phyloP scores from a whole-genome alignment of 169 alveolate genomes.

The Plasmodium sp. region DNA sequence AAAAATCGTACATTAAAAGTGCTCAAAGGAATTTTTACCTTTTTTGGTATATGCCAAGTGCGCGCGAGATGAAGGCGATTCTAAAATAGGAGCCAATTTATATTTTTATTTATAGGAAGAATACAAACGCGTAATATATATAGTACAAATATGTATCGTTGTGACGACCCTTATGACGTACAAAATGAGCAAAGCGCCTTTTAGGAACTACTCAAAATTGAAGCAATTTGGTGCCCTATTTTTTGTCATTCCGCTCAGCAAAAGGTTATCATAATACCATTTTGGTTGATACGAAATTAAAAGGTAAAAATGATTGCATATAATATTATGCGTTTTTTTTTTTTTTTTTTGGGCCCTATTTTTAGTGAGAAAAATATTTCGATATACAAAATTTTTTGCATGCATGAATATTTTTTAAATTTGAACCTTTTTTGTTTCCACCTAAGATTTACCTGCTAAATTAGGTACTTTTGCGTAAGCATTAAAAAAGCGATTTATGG shows the following conservation, averaged over 20 bases:
- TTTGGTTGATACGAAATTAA: neutral
- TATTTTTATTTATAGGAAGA: neutral
- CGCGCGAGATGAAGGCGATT: neutral
- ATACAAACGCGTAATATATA: neutral
- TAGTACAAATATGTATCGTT: neutral
- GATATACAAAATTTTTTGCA: neutral
- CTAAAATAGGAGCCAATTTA: neutral
- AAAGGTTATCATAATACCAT: neutral
- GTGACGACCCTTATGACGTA: neutral
- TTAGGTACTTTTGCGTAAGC: neutral
- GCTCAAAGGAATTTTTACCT: neutral
- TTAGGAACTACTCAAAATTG: neutral
- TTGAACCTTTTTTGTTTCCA: neutral
- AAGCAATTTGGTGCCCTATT: neutral
- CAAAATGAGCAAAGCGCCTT: neutral
- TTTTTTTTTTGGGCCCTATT: neutral
- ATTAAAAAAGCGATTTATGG: neutral
- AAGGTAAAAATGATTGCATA: neutral
- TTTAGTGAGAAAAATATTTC: neutral
- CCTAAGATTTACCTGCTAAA: neutral
- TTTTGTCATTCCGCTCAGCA: neutral
- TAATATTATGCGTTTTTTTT: neutral
- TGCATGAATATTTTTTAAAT: slow-evolving; percentile 12
- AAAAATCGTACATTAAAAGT: neutral
- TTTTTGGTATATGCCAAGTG: neutral